Conservation (phyloP, 169 alveolate species). For the Cryptosporidium andersoni region DNA sequence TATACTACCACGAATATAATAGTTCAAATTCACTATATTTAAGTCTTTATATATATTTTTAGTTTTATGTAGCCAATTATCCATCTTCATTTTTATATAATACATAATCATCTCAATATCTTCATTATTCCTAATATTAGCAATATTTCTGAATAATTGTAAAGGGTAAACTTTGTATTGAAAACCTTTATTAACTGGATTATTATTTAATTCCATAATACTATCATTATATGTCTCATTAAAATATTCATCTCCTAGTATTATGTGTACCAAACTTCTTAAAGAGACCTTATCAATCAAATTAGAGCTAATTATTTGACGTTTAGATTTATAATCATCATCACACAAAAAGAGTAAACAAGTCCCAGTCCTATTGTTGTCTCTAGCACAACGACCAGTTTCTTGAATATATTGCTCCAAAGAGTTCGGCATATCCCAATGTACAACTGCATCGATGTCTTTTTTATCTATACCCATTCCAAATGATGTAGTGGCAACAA, state of each 20-base stretch:
- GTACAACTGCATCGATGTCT: slow-evolving; percentile 88
- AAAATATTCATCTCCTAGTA: slow-evolving; percentile 1
- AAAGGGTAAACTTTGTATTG: slow-evolving; percentile 17
- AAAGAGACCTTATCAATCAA: slow-evolving; percentile 33
- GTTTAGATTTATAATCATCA: slow-evolving; percentile 42
- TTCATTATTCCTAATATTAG: slow-evolving; percentile 16
- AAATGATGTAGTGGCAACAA: slow-evolving; percentile 90
- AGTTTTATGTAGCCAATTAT: neutral
- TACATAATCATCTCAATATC: slow-evolving; percentile 44
- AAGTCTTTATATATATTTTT: neutral
- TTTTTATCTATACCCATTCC: slow-evolving; percentile 92
- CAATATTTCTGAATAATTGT: slow-evolving; percentile 15
- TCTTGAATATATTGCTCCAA: slow-evolving; percentile 89
- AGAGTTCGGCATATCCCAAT: slow-evolving; percentile 88
- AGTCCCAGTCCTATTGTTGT: slow-evolving; percentile 23
- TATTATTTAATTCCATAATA: neutral
- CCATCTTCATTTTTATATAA: slow-evolving; percentile 26
- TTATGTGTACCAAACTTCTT: slow-evolving; percentile 41
- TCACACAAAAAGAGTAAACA: slow-evolving; percentile 35
- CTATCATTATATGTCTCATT: neutral
- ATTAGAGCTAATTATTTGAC: slow-evolving; percentile 35
- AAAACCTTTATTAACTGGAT: too few relatives aligned
- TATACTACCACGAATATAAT: slow-evolving; percentile 55
- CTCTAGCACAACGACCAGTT: slow-evolving; percentile 83
- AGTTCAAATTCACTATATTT: neutral